These are phyloP conservation scores for Boletus edulis DNA, from an alignment of 768 basidiomycete genomes.

Conservation along the genomic window DNA sequence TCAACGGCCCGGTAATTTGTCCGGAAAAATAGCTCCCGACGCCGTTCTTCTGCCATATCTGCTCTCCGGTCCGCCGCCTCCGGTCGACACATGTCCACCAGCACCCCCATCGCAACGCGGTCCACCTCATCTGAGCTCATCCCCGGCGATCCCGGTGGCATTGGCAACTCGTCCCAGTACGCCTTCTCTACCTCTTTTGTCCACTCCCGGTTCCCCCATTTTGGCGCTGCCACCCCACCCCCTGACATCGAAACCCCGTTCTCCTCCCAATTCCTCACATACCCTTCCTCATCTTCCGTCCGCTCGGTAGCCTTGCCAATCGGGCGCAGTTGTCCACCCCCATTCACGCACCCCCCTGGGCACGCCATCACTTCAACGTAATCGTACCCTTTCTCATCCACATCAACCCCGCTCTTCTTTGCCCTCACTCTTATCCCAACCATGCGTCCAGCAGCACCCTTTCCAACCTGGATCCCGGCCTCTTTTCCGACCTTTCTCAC, in stretches of 20 bases:
- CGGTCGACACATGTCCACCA: constrained; percentile 41
- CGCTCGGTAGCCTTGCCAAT: constrained; percentile 20
- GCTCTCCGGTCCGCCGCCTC: constrained; percentile 28
- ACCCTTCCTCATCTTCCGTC: constrained; percentile 62
- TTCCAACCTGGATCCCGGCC: constrained; percentile 66
- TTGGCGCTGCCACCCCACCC: constrained; percentile 37
- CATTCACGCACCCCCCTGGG: constrained; percentile 95
- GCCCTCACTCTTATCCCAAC: constrained; percentile 26
- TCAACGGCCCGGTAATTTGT: constrained; percentile 85
- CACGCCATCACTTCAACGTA: constrained; percentile 99
- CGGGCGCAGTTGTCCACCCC: constrained; percentile 74
- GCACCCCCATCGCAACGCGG: constrained; percentile 36
- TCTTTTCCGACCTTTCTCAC: constrained; percentile 91
- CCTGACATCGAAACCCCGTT: constrained; percentile 40
- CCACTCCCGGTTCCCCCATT: constrained; percentile 86
- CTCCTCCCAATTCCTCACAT: constrained; percentile 58
- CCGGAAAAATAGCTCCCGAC: constrained; percentile 52
- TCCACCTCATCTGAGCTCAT: constrained; percentile 20
- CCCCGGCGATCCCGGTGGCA: constrained; percentile 45
- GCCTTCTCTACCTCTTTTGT: constrained; percentile 73
- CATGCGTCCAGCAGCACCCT: constrained; percentile 59
- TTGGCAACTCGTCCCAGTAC: constrained; percentile 66
- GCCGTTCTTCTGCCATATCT: constrained; percentile 38
- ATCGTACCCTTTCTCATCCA: constrained; percentile 60
- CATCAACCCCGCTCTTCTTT: constrained; percentile 34